Base-by-base conservation (phyloP, 2,329 filamentous ascomycete species). In the Teratosphaeria zuluensis region DNA sequence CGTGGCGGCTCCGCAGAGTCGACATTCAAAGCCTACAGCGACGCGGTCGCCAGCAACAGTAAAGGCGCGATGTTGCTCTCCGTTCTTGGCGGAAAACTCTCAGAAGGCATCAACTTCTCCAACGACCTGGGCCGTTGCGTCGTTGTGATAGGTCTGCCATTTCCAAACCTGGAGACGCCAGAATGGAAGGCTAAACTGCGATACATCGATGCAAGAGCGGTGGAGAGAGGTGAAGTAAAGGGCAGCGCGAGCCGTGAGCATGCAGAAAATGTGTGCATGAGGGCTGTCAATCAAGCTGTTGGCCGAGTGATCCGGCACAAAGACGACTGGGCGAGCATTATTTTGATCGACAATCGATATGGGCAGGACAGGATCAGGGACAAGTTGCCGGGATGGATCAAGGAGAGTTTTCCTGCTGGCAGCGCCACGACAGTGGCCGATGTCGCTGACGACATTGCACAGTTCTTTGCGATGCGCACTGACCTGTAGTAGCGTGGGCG, bases 51-150 rank as follows among this genome's bases (percentile, higher is more conserved):
- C 4, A 51, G 51, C 7, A 57, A 62, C 35, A 32, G 54, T 6
- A 79, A 81, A 54, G 92, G 92, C 0, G 92, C 89, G 0, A 76
- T 97, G 0, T 81, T 99, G 0, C 82, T 99, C 30, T 92, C 90
- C 57, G 92, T 99, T 2, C 87, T 99, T 2, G 92, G 92, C 57
- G 94, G 94, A 14, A 95, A 92, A 65, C 87, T 99, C 76, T 95
- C 90, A 59, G 94, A 99, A 75, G 94, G 94, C 64, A 99, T 99
- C 76, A 99, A 99, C 75, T 99, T 99, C 76, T 92, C 90, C 0
- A 92, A 99, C 74, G 80, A 82, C 2, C 84, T 99, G 0, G 94
- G 94, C 1, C 86, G 94, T 30, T 92, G 89, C 57, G 91, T 99
- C 8, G 78, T 95, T 14, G 88, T 97, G n/a, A 84, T 97, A 14